Evolutionary conservation across 2,329 filamentous ascomycete species (phyloP), one percentile per base, ranked within the genome.

Genomic region (Penicillium sp.): DNA sequence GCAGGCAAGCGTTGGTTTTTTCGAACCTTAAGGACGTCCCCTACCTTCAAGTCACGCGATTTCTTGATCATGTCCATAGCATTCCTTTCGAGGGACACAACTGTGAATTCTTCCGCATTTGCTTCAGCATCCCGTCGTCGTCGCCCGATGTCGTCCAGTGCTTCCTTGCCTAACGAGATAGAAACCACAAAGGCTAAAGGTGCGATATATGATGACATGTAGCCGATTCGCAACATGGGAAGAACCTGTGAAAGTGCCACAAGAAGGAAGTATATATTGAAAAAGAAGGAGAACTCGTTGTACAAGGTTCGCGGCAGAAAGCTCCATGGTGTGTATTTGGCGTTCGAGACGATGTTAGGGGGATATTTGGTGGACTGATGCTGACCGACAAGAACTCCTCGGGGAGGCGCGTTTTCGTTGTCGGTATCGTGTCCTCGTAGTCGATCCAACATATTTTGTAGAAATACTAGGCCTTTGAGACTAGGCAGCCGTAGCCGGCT

Each of bases 231-330:
- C 53, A 99, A 78, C 22, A 90, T 85, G 4, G 92, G 93, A 68
- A 99, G 93, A 44, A 91, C 88, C 76, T 99, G 95, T 37, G 93
- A 98, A 49, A 98, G 77, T 7, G 95, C 96, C 49, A 99, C 95
- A 26, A 98, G 86, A 55, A 99, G 81, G 74, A 99, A 99, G 74
- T 99, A 99, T 81, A 98, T 91, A 82, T 99, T 99, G 82, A 99
- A 96, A 78, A 99, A 99, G 80, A 98, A 99, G 58, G 93, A 97
- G 73, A 99, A 99, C 72, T 99, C 95, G 77, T 98, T 98, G 77
- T 97, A 99, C 22, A 99, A 81, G 0, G 95, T 99, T 52, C 93
- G 83, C 2, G 96, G 96, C 14, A 99, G 83, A 75, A 99, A 99
- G 52, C 90, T 96, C 80, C 93, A 89, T 1, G 93, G 87, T 29